phyloP scores from a whole-genome alignment of 2,329 filamentous ascomycete genomes.

The Dryadomyces quercus-mongolicae region DNA sequence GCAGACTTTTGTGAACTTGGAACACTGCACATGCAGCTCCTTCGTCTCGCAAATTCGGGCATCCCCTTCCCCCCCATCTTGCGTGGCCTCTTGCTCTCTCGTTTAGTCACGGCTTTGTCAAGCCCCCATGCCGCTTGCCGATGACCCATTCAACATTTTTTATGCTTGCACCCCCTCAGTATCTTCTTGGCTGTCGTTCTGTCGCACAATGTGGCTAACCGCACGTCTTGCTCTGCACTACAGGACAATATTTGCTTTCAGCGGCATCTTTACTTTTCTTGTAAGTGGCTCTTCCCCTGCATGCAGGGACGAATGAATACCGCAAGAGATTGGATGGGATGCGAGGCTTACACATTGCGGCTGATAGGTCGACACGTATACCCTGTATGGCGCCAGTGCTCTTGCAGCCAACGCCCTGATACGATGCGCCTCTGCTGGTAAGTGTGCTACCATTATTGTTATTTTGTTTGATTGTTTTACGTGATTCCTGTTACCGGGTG shows the following conservation, averaged over 20 bases:
- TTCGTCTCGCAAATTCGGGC: background rate
- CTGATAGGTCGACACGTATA: conserved; percentile 59
- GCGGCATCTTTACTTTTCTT: conserved; percentile 79
- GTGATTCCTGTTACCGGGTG: background rate
- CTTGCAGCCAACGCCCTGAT: conserved; percentile 76
- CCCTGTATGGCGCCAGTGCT: conserved; percentile 61
- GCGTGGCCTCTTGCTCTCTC: background rate
- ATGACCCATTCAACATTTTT: background rate
- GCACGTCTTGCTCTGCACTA: conserved; percentile 12
- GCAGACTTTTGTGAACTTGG: background rate
- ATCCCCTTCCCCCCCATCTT: background rate
- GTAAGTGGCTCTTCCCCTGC: conserved; percentile 33
- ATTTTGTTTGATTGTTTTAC: background rate
- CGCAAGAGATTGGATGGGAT: background rate
- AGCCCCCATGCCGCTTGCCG: background rate
- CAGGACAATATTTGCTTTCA: conserved; percentile 67
- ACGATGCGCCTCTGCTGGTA: conserved; percentile 61
- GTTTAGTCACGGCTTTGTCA: conserved; percentile 20
- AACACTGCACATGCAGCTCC: background rate
- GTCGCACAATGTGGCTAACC: conserved; percentile 19
- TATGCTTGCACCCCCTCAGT: background rate
- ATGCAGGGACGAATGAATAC: background rate
- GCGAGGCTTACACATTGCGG: conserved; percentile 4
- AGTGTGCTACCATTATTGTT: conserved; percentile 15
- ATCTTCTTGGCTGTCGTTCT: background rate